These are phyloP conservation scores for Linum trigynum DNA, from an alignment of 345 rosid genomes.

Conservation along the genomic window DNA sequence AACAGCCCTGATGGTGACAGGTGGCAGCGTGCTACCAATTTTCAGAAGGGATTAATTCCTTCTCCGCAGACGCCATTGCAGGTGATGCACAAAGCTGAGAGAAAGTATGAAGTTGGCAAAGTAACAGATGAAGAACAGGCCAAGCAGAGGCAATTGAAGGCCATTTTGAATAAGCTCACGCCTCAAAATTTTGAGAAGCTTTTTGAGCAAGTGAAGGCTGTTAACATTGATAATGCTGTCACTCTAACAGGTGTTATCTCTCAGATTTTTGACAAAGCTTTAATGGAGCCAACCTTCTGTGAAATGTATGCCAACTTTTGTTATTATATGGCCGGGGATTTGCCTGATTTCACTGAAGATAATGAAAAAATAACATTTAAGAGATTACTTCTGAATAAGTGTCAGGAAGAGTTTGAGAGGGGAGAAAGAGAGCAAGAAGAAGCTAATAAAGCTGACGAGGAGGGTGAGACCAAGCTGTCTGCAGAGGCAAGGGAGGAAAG, in stretches of 20 bases:
- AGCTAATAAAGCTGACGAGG: constrained; percentile 76
- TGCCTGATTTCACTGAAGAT: constrained; percentile 67
- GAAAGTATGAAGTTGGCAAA: constrained; percentile 77
- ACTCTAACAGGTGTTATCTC: constrained; percentile 77
- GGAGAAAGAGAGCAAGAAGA: constrained; percentile 90
- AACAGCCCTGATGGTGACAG: constrained; percentile 57
- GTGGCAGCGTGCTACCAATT: constrained; percentile 72
- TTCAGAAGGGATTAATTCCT: constrained; percentile 71
- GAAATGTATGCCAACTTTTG: constrained; percentile 96
- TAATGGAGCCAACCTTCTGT: constrained; percentile 96
- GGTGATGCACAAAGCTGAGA: constrained; percentile 92
- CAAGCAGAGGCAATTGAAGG: constrained; percentile 83
- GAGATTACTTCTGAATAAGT: constrained; percentile 81
- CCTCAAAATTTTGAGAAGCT: constrained; percentile 94
- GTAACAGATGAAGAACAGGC: constrained; percentile 66
- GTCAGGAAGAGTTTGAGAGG: constrained; percentile 96
- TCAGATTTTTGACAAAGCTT: constrained; percentile 95
- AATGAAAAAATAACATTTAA: constrained; percentile 72
- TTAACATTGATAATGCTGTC: constrained; percentile 63
- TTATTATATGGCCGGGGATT: constrained; percentile 47
- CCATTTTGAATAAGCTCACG: constrained; percentile 84
- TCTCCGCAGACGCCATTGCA: constrained; percentile 77
- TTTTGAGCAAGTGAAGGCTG: constrained; percentile 82
- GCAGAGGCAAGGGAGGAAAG: constrained; percentile 80
- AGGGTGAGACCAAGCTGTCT: constrained; percentile 65